A percentile compares a stretch with the other conserved stretches of the same genome.
Conservation (phyloP, 2,329 filamentous ascomycete species). For the Colletotrichum sidae region DNA sequence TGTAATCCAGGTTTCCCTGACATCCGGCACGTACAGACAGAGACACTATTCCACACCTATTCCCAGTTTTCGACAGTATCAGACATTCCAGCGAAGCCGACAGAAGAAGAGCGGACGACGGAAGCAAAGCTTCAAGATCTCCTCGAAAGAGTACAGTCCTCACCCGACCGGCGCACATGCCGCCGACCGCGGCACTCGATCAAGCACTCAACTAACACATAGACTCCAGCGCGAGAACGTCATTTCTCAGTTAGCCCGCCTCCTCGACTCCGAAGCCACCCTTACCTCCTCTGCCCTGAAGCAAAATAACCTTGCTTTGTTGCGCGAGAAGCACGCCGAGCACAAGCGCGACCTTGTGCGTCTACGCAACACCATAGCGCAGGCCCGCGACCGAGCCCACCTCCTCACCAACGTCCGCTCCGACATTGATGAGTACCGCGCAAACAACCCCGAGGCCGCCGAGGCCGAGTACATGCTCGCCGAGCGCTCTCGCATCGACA, state of each 20-base stretch:
- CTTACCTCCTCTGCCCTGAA: constrained; percentile 93
- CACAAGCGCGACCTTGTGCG: constrained; percentile 86
- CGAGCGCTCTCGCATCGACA: constrained; percentile 86
- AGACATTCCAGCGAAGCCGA: constrained; percentile 84
- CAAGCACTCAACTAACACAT: constrained; percentile 11
- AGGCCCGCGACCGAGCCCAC: constrained; percentile 88
- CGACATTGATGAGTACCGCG: constrained; percentile 91
- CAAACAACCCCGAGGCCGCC: constrained; percentile 81
- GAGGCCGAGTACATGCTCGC: constrained; percentile 98
- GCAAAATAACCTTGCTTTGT: constrained; percentile 92
- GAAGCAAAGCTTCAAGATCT: constrained; percentile 87
- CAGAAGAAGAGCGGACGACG: constrained; percentile 83
- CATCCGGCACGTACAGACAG: constrained; percentile 70
- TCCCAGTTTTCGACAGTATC: constrained; percentile 88
- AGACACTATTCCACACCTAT: constrained; percentile 85
- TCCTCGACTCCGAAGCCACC: constrained; percentile 91
- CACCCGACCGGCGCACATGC: not conserved
- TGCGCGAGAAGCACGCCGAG: constrained; percentile 89
- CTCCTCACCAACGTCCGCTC: constrained; percentile 90
- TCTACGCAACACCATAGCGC: constrained; percentile 77
- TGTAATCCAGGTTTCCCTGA: constrained; percentile 28
- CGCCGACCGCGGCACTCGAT: not conserved
- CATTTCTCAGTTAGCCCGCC: constrained; percentile 83
- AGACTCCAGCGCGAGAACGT: constrained; percentile 78
- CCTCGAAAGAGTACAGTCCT: constrained; percentile 76